A percentile compares a stretch with the other conserved stretches of the same genome.
phyloP scores from a whole-genome alignment of 1,139 yeast species.

The Taphrina wiesneri region DNA sequence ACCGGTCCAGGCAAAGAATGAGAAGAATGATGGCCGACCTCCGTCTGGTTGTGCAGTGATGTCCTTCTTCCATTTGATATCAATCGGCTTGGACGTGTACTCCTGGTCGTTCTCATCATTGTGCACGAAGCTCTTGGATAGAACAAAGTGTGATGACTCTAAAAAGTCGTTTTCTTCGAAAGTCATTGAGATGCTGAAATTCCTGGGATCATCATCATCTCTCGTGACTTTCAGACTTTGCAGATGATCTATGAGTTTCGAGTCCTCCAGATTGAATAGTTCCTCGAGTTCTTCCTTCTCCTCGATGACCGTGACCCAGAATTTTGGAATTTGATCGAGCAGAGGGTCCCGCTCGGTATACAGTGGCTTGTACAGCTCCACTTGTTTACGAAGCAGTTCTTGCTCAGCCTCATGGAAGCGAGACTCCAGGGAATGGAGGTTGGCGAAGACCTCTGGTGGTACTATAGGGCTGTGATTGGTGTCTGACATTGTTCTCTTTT shows the following conservation, averaged over 20 bases:
- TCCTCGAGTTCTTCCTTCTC: slow-evolving; percentile 43
- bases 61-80: slow-evolving; percentile 47
- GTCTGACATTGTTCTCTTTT: neutral
- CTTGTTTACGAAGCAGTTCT: slow-evolving; percentile 29
- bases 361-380: slow-evolving; percentile 44
- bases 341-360: slow-evolving; percentile 45
- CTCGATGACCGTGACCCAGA: slow-evolving; percentile 49
- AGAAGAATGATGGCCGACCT: slow-evolving; percentile 44
- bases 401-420: slow-evolving; percentile 22
- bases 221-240: slow-evolving; percentile 46
- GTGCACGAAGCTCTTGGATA: slow-evolving; percentile 31
- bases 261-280: slow-evolving; percentile 45
- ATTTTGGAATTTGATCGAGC: slow-evolving; percentile 44
- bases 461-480: neutral
- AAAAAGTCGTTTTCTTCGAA: slow-evolving; percentile 47
- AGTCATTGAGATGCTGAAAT: slow-evolving; percentile 44
- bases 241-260: slow-evolving; percentile 41
- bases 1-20: slow-evolving; percentile 47
- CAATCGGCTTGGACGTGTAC: slow-evolving; percentile 41
- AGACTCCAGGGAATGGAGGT: slow-evolving; percentile 6
- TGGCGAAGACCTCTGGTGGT: slow-evolving; percentile 1
- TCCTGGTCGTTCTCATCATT: slow-evolving; percentile 41
- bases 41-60: slow-evolving; percentile 43
- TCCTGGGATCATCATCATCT: slow-evolving; percentile 43
- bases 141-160: slow-evolving; percentile 37